Base-by-base conservation (phyloP, 148 eudicot species). In the Cornus controversa region DNA sequence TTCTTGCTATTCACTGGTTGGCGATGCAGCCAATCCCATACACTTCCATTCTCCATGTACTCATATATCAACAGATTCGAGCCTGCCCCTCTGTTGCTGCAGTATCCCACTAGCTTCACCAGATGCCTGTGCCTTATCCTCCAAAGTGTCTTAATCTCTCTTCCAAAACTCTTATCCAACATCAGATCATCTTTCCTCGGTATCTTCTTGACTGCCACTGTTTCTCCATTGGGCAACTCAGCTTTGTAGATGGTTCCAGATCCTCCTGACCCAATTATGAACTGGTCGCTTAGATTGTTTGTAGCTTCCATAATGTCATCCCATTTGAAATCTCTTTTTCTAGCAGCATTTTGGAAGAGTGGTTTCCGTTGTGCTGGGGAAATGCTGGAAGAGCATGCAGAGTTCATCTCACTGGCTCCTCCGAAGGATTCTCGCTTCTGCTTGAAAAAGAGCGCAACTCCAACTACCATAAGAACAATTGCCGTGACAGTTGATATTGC, bases 21-120 rank as follows among this genome's bases (percentile, higher is more conserved):
- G 62, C 78, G 82, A 71, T 93, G 96, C 31, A 93, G 76, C 99
- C 97, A 93, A 81, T 96, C 99, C 94, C 97, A 96, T 22, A 96
- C 82, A 70, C 99, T 96, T 8, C 99, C 99, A 1, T 93, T 96
- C 82, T 91, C 97, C 99, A 96, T 90, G 77, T 90, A 96, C 82
- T 96, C 98, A 10, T 96, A 96, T 74, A 96, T 90, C 79, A 96
- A 67, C 62, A 96, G 79, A 80, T 89, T 91, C 0, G 93, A 86
- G 18, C 87, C 91, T 34, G 83, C 89, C 20, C 86, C 88, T 78
- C 74, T 84, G 79, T 83, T 86, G 81, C 89, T 86, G 77, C 98
- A 93, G 70, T 93, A 91, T 34, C 99, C 99, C 62, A 93, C 79
- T 74, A 96, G 73, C 90, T 92, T 91, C 79, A 92, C 92, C 81